A percentile compares a stretch with the other conserved stretches of the same genome.
phyloP scores from a whole-genome alignment of 2,329 filamentous ascomycete genomes.

The Penicillium freii region DNA sequence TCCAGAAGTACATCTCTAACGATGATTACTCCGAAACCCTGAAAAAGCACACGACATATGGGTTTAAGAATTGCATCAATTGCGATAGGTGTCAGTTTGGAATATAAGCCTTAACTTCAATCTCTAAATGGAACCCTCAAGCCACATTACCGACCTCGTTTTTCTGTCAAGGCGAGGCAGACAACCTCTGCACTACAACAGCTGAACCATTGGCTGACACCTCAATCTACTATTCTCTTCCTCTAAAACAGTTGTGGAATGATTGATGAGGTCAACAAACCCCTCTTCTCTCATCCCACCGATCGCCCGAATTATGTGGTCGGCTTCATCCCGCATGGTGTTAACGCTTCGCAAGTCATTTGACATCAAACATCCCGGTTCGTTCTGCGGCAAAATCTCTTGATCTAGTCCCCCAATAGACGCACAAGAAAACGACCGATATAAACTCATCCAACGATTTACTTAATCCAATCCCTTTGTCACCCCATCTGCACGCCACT shows the following conservation, averaged over 20 bases:
- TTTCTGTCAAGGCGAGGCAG: slow-evolving; percentile 67
- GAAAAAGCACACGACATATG: too few species aligned
- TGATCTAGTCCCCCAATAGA: slow-evolving; percentile 34
- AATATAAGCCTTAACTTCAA: background rate
- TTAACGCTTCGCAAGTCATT: slow-evolving; percentile 49
- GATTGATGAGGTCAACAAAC: slow-evolving; percentile 67
- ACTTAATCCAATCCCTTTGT: background rate
- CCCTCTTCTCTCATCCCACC: slow-evolving; percentile 62
- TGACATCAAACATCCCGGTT: slow-evolving; percentile 53
- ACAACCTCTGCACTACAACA: slow-evolving; percentile 60
- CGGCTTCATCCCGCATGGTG: slow-evolving; percentile 52
- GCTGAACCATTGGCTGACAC: slow-evolving; percentile 28
- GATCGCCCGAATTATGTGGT: slow-evolving; percentile 63
- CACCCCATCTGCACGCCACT: slow-evolving; percentile 5
- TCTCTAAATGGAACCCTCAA: too few species aligned
- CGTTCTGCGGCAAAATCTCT: slow-evolving; percentile 53
- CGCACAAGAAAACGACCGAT: slow-evolving; percentile 3
- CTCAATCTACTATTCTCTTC: background rate
- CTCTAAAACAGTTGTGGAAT: slow-evolving; percentile 55
- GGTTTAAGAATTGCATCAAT: background rate
- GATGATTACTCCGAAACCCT: too few species aligned
- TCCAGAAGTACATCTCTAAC: too few species aligned
- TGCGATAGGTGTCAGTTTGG: background rate
- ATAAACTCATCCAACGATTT: background rate
- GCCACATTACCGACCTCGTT: slow-evolving; percentile 54